These are phyloP conservation scores for Thinopyrum elongatum DNA, from an alignment of 176 grass and related monocot genomes.

Conservation along the genomic window DNA sequence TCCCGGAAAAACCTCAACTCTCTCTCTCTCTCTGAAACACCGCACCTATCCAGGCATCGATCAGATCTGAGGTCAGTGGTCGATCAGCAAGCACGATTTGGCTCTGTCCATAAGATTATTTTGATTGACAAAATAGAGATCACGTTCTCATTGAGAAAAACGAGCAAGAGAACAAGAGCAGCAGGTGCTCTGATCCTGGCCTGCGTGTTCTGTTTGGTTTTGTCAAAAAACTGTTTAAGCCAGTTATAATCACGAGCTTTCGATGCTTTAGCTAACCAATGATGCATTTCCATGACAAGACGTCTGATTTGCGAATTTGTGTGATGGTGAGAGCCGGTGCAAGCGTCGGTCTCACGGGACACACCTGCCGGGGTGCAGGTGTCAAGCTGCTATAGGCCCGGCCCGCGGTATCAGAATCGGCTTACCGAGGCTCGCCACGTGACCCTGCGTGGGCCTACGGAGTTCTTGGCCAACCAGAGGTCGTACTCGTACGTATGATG, in stretches of 20 bases:
- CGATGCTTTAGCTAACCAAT: not conserved
- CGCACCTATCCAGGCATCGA: not conserved
- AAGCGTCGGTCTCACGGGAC: not conserved
- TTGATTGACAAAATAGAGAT: too few species aligned
- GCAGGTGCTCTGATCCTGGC: not conserved
- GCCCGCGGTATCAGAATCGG: not conserved
- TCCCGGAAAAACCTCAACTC: slow-evolving; percentile 1
- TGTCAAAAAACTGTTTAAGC: not conserved
- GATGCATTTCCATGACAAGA: not conserved
- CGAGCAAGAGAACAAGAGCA: not conserved
- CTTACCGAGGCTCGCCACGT: not conserved
- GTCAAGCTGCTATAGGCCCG: too few species aligned
- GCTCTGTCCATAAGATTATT: not conserved
- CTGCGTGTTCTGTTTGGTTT: not conserved
- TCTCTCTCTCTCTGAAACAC: not conserved
- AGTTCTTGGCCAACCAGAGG: not conserved
- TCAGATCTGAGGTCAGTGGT: not conserved
- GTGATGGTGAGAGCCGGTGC: not conserved
- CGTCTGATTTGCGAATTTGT: not conserved
- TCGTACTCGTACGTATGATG: not conserved
- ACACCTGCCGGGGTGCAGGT: not conserved
- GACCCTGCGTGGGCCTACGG: not conserved
- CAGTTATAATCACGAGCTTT: not conserved
- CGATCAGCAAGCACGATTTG: not conserved
- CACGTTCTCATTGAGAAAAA: not conserved